phyloP scores from a whole-genome alignment of 495 filamentous ascomycete species.

The Hyaloscypha bicolor region DNA sequence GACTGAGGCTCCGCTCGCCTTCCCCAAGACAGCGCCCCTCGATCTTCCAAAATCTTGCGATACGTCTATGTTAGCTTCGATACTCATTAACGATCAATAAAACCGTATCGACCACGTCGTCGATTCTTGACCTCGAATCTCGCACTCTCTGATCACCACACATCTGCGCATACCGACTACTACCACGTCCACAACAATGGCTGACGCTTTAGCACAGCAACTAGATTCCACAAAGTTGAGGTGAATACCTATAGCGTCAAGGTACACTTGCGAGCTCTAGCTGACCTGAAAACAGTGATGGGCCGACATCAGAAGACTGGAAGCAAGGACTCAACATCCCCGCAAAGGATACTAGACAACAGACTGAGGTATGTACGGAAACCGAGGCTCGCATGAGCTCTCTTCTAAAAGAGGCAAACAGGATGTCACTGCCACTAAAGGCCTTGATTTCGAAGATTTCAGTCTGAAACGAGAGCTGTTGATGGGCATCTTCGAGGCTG shows the following conservation, averaged over 20 bases:
- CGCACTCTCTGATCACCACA: not conserved
- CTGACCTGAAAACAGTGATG: constrained; percentile 40
- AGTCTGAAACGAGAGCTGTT: constrained; percentile 90
- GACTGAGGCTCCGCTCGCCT: constrained; percentile 12
- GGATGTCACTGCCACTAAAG: constrained; percentile 98
- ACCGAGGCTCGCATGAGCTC: constrained; percentile 21
- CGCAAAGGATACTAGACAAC: constrained; percentile 81
- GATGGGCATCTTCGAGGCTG: constrained; percentile 99
- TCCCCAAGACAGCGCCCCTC: not conserved
- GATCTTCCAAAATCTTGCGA: constrained; percentile 1
- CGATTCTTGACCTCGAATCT: constrained; percentile 4
- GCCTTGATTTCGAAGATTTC: constrained; percentile 96
- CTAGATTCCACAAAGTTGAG: constrained; percentile 71
- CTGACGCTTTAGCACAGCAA: constrained; percentile 61
- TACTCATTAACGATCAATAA: not conserved
- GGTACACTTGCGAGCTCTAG: constrained; percentile 16
- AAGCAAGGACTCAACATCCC: constrained; percentile 78
- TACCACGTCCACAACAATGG: constrained; percentile 27
- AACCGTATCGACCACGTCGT: not conserved
- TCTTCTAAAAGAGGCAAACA: constrained; percentile 40
- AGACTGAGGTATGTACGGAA: constrained; percentile 76
- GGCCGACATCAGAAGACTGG: constrained; percentile 65
- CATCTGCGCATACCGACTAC: not conserved
- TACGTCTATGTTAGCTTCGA: constrained; percentile 12
- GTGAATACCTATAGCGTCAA: constrained; percentile 3